phyloP scores from a whole-genome alignment of 768 basidiomycete species.

The Gloeopeniophorella convolvens region DNA sequence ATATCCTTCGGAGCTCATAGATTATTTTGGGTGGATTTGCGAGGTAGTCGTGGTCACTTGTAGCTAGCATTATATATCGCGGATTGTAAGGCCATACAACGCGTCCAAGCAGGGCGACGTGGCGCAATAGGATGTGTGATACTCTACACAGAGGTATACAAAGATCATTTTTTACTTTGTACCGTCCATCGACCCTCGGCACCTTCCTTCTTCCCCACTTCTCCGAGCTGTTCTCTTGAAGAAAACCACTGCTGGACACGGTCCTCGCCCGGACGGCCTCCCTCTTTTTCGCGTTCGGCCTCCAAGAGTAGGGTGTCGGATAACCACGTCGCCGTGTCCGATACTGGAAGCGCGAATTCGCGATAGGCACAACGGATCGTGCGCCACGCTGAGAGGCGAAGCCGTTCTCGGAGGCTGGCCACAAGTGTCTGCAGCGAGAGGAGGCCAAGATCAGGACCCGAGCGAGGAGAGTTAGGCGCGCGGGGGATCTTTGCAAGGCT shows the following conservation, averaged over 20 bases:
- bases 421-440: constrained; percentile 12
- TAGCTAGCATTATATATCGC: constrained; percentile 6
- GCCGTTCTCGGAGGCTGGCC: constrained; percentile 1
- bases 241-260: constrained; percentile 8
- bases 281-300: background rate
- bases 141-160: no score
- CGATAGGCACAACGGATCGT: constrained; percentile 17
- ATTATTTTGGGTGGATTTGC: background rate
- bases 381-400: constrained; percentile 15
- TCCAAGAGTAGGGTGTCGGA: constrained; percentile 11
- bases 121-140: no score
- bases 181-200: constrained; percentile 10
- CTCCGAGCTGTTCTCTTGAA: constrained; percentile 13
- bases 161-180: constrained; percentile 8
- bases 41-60: background rate
- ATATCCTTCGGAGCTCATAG: background rate
- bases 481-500: background rate
- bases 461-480: background rate
- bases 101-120: background rate
- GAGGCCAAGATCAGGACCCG: constrained; percentile 6
- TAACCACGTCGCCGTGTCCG: constrained; percentile 11
- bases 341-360: constrained; percentile 8
- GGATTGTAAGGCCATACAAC: background rate
- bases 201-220: constrained; percentile 14
- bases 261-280: background rate